Evolutionary conservation across 805 yeast genomes (phyloP).

Genomic region (Candida nemodendra): DNA sequence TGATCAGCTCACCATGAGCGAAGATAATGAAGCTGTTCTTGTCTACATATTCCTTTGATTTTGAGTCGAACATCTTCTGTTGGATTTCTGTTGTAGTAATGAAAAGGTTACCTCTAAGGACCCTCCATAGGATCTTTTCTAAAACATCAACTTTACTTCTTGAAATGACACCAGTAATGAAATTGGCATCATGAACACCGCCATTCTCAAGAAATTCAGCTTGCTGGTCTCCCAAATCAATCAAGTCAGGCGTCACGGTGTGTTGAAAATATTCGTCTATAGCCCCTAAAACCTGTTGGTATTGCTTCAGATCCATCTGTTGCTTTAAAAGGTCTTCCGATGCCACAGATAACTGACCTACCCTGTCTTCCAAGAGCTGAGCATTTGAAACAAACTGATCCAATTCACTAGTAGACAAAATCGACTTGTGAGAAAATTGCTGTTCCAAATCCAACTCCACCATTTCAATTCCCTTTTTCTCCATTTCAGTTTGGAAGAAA

Average conservation of each 20-base stretch:
- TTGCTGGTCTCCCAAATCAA: constrained; percentile 31
- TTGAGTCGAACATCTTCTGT: constrained; percentile 64
- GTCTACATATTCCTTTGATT: constrained; percentile 53
- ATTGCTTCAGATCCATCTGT: constrained; percentile 67
- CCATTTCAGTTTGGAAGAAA: constrained; percentile 49
- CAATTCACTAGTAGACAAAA: constrained; percentile 43
- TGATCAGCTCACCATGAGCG: constrained; percentile 81
- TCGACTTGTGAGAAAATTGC: constrained; percentile 15
- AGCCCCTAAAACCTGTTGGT: constrained; percentile 57
- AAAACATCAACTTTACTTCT: constrained; percentile 67
- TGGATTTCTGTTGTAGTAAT: constrained; percentile 72
- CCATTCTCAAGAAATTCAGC: constrained; percentile 41
- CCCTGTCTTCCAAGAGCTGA: constrained; percentile 67
- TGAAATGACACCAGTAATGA: constrained; percentile 80
- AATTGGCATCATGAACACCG: constrained; percentile 39
- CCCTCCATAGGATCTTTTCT: constrained; percentile 87
- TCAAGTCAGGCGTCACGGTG: constrained; percentile 24
- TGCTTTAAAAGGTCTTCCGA: constrained; percentile 60
- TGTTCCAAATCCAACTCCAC: constrained; percentile 25
- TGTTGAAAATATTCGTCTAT: constrained; percentile 47
- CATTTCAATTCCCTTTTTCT: constrained; percentile 30
- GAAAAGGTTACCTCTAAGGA: constrained; percentile 86
- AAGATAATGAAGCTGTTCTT: constrained; percentile 86
- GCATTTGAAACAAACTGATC: constrained; percentile 70
- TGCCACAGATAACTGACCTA: constrained; percentile 68